Evolutionary conservation across 306 rosid genomes (phyloP), one percentile per base, ranked within the genome.

Genomic region (Adenanthera pavonina): DNA sequence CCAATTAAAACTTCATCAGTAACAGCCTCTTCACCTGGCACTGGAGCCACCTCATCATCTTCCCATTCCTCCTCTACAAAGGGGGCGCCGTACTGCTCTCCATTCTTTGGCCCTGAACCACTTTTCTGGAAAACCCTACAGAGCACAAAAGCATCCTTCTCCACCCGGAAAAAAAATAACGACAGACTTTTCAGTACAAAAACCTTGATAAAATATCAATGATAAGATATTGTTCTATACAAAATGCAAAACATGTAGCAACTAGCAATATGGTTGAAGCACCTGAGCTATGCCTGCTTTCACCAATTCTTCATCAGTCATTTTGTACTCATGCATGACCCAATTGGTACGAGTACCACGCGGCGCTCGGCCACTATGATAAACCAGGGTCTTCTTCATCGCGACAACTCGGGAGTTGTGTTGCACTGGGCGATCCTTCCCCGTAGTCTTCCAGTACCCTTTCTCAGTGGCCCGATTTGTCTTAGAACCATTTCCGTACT

Each of bases 361-460:
- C 0, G 99, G 99, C 1, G 99, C 98, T 2, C 99, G 86, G 4
- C 99, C 99, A 3, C 38, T 57, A 40, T 95, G 99, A 82, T 83
- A 95, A 53, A 95, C 99, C 3, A 93, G 96, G 3, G 99, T 95
- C 75, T 95, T 95, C 90, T 95, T 95, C 99, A 93, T 92, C 52
- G 97, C 99, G 1, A 89, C 92, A 1, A 16, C 36, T 67, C 88
- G 84, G 30, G 84, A 67, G 0, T 66, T 77, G 0, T 89, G 81
- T 8, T 17, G 61, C 47, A 95, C 68, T 0, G 82, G 38, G 0
- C 99, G 92, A 72, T 95, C 99, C 84, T 93, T 95, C 3, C 99
- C 99, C 0, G 99, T 95, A 7, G 99, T 95, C 77, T 95, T 95
- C 99, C 99, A 95, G 81, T 95, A 95, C 2, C 99, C 99, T 67